phyloP scores from a whole-genome alignment of 441 rosid genomes.

The Breynia disticha region DNA sequence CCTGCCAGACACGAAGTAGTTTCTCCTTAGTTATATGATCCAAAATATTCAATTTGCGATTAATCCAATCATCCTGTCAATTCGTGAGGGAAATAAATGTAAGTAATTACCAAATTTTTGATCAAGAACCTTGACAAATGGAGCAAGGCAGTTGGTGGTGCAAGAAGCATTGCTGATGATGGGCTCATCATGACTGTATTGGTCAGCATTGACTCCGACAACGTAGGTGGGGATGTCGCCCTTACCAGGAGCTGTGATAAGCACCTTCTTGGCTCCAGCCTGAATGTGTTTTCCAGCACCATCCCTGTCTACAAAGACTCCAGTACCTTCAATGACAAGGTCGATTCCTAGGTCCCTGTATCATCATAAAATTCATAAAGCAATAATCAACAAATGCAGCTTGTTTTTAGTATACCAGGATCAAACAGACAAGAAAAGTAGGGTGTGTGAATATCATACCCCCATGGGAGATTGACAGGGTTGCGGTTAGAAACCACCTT shows the following conservation, averaged over 20 bases:
- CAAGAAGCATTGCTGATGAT: constrained; percentile 98
- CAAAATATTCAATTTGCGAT: too few species aligned
- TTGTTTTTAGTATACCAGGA: neutral
- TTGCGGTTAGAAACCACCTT: constrained; percentile 75
- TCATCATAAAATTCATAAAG: neutral
- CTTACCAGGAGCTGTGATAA: constrained; percentile 94
- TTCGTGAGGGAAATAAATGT: neutral
- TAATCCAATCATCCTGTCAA: neutral
- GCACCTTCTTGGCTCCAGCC: constrained; percentile 95
- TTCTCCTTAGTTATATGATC: too few species aligned
- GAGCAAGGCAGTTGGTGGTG: constrained; percentile 96
- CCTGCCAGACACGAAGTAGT: constrained; percentile 27
- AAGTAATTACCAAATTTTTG: constrained; percentile 68
- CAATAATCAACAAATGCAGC: constrained; percentile 2
- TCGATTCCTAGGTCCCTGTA: constrained; percentile 73
- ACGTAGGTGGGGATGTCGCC: constrained; percentile 96
- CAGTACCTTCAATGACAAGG: constrained; percentile 93
- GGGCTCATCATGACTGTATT: constrained; percentile 58
- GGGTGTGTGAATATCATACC: constrained; percentile 38
- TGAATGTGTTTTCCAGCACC: constrained; percentile 95
- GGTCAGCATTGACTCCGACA: constrained; percentile 82
- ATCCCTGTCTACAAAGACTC: constrained; percentile 86
- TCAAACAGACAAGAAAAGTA: neutral
- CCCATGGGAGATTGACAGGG: constrained; percentile 77
- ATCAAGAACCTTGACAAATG: constrained; percentile 96